Evolutionary conservation across 768 basidiomycete genomes (phyloP), one percentile per base, ranked within the genome.

Genomic region (Lactarius tabidus): DNA sequence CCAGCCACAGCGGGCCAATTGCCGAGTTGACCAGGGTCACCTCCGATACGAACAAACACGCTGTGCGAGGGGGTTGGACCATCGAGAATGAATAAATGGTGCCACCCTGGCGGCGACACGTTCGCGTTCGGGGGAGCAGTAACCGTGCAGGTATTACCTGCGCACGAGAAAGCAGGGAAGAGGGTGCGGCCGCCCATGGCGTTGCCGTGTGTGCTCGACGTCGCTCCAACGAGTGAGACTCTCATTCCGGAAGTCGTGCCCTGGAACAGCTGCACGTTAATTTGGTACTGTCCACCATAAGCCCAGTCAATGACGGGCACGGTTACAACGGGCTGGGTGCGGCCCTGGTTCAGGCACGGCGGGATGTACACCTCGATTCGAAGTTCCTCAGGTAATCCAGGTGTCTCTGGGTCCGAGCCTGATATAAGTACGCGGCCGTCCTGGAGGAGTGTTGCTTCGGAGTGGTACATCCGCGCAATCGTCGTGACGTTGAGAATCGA

Each of bases 281-380:
- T 87, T 1, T 74, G 72, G 69, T 85, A 84, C n/a, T 73, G 73
- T 14, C 80, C 79, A 0, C 83, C 80, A 33, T 87, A 85, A 0
- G 70, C 74, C 89, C 89, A 91, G 71, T 93, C 90, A 14, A 79
- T 83, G 63, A 78, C 72, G 0, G 79, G 68, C 52, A 90, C 79
- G 26, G 79, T 84, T 73, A 85, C 89, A 51, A 75, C 77, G 0
- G 90, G 94, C 63, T 88, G 89, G 6, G 68, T 73, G 66, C 80
- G 76, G 12, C 89, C 89, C 67, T 82, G 75, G 67, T 77, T 85
- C 65, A 93, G 82, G 75, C 96, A 98, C 18, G 90, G 91, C 7
- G 96, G 96, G 70, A 90, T 83, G 77, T 96, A 97, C 31, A 88
- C 86, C 73, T 89, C 81, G 68, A 82, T 82, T 15, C 93, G 83